Conservation (phyloP, 805 yeast genomes). For the Zygosaccharomyces lentus region DNA sequence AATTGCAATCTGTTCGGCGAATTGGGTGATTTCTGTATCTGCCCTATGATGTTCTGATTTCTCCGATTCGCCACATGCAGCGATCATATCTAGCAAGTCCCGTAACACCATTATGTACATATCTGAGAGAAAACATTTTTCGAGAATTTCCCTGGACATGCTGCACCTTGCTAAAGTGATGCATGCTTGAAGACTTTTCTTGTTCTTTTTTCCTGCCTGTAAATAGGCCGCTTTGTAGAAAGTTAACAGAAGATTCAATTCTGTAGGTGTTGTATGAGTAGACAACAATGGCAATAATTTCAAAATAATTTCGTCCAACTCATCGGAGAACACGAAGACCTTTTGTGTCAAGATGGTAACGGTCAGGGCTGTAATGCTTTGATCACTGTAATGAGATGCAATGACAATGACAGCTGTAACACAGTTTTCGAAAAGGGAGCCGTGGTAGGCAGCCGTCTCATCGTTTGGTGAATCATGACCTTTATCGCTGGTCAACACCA, state of each 20-base stretch:
- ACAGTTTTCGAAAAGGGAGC: conserved; percentile 54
- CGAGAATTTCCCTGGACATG: conserved; percentile 38
- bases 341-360: conserved; percentile 82
- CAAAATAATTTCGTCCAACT: conserved; percentile 52
- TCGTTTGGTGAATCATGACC: conserved; percentile 14
- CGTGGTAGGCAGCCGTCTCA: conserved; percentile 17
- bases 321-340: conserved; percentile 45
- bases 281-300: conserved; percentile 62
- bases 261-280: conserved; percentile 56
- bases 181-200: conserved; percentile 36
- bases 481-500: conserved; percentile 8
- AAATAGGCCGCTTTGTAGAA: conserved; percentile 49
- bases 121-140: conserved; percentile 29
- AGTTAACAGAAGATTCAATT: conserved; percentile 58
- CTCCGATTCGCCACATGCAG: conserved; percentile 76
- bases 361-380: conserved; percentile 69
- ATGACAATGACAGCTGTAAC: conserved; percentile 64
- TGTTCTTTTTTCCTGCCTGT: conserved; percentile 42
- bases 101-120: conserved; percentile 55
- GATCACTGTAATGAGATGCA: conserved; percentile 61
- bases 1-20: conserved; percentile 62
- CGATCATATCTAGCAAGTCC: conserved; percentile 62
- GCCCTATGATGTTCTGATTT: conserved; percentile 74
- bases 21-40: conserved; percentile 62
- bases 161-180: conserved; percentile 49